phyloP scores from a whole-genome alignment of 352 stramenopile species.

The Phytophthora nicotianae region DNA sequence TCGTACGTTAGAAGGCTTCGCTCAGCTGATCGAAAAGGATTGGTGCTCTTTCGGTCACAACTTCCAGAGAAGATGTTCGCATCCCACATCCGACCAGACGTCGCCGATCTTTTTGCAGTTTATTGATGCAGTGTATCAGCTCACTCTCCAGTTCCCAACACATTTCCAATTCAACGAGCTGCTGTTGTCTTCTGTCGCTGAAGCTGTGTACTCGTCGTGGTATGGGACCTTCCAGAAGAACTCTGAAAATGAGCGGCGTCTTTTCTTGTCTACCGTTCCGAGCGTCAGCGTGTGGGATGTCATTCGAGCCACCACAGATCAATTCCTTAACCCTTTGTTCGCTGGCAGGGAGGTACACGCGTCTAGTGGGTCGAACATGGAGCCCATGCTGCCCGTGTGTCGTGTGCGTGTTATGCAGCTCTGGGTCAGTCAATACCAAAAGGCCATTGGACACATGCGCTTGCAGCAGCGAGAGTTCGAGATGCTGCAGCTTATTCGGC shows the following conservation, averaged over 20 bases:
- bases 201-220: slow-evolving; percentile 97
- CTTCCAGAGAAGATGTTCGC: slow-evolving; percentile 81
- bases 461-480: slow-evolving; percentile 87
- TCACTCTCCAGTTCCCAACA: slow-evolving; percentile 96
- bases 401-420: slow-evolving; percentile 88
- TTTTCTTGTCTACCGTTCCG: slow-evolving; percentile 68
- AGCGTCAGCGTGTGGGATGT: slow-evolving; percentile 87
- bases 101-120: slow-evolving; percentile 99
- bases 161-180: slow-evolving; percentile 99
- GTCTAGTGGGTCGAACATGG: slow-evolving; percentile 42
- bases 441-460: slow-evolving; percentile 88
- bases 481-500: slow-evolving; percentile 81
- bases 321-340: slow-evolving; percentile 86
- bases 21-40: slow-evolving; percentile 85
- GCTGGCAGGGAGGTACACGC: slow-evolving; percentile 41
- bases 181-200: slow-evolving; percentile 92
- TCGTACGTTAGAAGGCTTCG: slow-evolving; percentile 77
- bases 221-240: slow-evolving; percentile 94
- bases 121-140: slow-evolving; percentile 97
- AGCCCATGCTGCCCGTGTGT: slow-evolving; percentile 83
- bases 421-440: slow-evolving; percentile 88
- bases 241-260: slow-evolving; percentile 72
- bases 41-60: slow-evolving; percentile 91
- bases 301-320: slow-evolving; percentile 80
- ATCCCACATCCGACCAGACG: slow-evolving; percentile 91